These are phyloP conservation scores for Lathyrus sativus DNA, from an alignment of 306 rosid genomes.

Conservation along the genomic window DNA sequence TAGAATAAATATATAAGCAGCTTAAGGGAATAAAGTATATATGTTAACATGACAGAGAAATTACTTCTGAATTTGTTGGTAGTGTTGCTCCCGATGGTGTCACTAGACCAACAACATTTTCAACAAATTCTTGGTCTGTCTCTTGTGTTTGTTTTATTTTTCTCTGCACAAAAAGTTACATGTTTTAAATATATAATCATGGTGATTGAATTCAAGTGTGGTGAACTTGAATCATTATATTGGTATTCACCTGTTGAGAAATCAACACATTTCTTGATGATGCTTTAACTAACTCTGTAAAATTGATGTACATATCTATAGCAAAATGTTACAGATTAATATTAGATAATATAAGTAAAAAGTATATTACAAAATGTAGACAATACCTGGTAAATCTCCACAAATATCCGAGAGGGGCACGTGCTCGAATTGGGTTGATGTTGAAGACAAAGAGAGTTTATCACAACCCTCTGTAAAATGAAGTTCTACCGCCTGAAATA, in stretches of 20 bases:
- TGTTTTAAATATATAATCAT: background rate
- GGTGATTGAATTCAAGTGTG: background rate
- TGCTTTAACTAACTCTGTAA: background rate
- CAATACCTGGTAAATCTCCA: too few relatives aligned
- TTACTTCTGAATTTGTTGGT: background rate
- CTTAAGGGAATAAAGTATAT: background rate
- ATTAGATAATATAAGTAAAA: too few relatives aligned
- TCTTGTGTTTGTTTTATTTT: background rate
- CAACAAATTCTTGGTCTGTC: constrained; percentile 26
- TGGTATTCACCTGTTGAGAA: background rate
- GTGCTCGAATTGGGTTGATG: background rate
- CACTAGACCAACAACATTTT: constrained; percentile 3
- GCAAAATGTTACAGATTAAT: too few relatives aligned
- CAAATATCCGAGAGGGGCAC: too few relatives aligned
- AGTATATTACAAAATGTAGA: too few relatives aligned
- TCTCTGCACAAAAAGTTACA: background rate
- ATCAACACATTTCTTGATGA: background rate
- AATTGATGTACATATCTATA: too few relatives aligned
- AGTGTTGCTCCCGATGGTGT: background rate
- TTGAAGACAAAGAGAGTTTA: background rate
- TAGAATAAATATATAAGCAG: too few relatives aligned
- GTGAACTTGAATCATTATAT: background rate
- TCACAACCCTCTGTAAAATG: background rate
- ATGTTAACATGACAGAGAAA: background rate
- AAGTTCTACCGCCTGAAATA: background rate